Conservation (phyloP, 345 rosid species). For the Euphorbia lathyris region DNA sequence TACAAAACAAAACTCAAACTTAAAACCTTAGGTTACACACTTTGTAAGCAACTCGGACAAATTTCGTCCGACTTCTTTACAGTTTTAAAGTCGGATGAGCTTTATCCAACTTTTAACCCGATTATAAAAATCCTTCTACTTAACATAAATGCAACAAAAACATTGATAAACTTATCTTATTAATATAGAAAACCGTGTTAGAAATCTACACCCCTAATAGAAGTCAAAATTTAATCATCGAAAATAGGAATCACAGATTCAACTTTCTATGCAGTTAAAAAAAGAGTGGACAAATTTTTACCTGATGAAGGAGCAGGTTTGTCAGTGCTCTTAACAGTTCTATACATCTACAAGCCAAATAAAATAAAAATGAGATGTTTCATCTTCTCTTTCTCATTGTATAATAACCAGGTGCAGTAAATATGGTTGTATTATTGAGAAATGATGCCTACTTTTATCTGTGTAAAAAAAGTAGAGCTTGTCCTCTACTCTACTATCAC, state of each 20-base stretch:
- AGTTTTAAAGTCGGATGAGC: no score
- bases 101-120: no score
- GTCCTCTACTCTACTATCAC: constrained; percentile 31
- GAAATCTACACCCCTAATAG: no score
- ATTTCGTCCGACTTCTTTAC: no score
- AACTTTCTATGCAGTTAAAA: no score
- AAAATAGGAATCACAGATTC: not conserved
- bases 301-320: constrained; percentile 50
- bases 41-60: no score
- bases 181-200: no score
- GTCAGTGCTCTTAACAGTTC: constrained; percentile 60
- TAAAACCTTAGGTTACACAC: no score
- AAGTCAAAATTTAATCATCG: not conserved
- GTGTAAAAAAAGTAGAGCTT: constrained; percentile 32
- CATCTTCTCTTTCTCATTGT: constrained; percentile 26
- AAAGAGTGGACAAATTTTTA: constrained; percentile 20
- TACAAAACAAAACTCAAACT: no score
- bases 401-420: constrained; percentile 50
- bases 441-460: constrained; percentile 49
- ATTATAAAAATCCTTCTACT: no score
- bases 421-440: constrained; percentile 60
- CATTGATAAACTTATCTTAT: no score
- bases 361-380: constrained; percentile 31
- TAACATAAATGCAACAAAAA: no score
- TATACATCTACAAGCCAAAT: constrained; percentile 48